Base-by-base conservation (phyloP, 306 rosid species). In the Sindora glabra region DNA sequence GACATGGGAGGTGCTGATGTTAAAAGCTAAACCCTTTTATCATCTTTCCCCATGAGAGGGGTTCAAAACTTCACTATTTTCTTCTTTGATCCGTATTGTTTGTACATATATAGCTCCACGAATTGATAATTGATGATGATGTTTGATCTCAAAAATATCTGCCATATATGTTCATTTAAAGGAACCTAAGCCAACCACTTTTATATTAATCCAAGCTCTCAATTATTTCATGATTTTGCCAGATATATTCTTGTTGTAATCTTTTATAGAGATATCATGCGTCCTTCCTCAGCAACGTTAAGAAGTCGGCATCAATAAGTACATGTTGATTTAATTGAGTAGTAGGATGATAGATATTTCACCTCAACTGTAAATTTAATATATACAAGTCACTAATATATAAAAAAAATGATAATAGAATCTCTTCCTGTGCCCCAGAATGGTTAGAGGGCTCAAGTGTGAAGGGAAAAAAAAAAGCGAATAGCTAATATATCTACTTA, bases 1-100 rank as follows among this genome's bases (percentile, higher is more conserved):
- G 82, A n/a, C 11, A 86, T 83, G 1, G 95, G 79, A 1, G 99
- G 96, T 70, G 88, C 96, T 2, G 85, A 64, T 41, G 45, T 41
- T 53, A 65, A 52, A 17, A 60, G 32, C 34, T 29, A 29, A 2
- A 3, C 29, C 2, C 5, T 56, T 46, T 50, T 24, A 5, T 10
- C 11, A 46, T 62, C 17, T 4, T 55, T 45, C 10, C 22, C 7
- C 65, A 6, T 11, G 10, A 17, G 32, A 48, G 14, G 12, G 14
- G 12, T 11, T 48, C 5, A 48, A n/a, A 23, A 23, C 4, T 48
- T 41, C 36, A 14, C 32, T 21, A 34, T 62, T 46, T 64, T 16
- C 39, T 51, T 50, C 34, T n/a, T 55, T 30, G n/a, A 54, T 23
- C 18, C 57, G 10, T 60, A 25, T n/a, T n/a, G n/a, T n/a, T n/a